Evolutionary conservation across 2,329 filamentous ascomycete genomes (phyloP), one percentile per base, ranked within the genome.

Genomic region (Setomelanomma holmii): DNA sequence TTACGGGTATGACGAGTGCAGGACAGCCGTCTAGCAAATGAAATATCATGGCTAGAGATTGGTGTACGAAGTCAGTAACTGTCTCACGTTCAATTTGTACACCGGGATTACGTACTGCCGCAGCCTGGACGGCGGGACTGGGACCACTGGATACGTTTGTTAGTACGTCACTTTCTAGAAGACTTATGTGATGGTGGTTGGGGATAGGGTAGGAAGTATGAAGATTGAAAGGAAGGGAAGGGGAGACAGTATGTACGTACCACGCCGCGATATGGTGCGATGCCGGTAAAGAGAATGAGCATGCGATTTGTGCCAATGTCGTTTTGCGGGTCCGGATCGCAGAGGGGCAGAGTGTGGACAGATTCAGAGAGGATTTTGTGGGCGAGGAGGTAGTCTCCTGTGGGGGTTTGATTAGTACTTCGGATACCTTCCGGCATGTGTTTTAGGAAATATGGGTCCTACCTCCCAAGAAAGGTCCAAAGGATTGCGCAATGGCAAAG

Each of bases 1-100:
- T 70, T 2, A 72, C 72, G 27, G 75, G 74, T 4, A 76, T 47
- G 5, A 76, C 67, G 45, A 76, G 61, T 3, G 72, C 66, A 12
- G 74, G 74, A 40, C 70, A 74, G 10, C 74, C 72, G 56, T 70
- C 61, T 12, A 74, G 55, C 14, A 76, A 61, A 56, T 76, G 73
- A 59, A 75, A 74, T 53, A 67, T 63, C 5, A 76, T 60, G 4
- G 68, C 27, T 27, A 6, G 10, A 30, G 3, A 30, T 8, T 30
- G 27, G 14, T 8, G 5, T 6, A 4, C 5, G 5, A 30, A 6
- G 27, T 30, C 5, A 30, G 27, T 30, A 6, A 6, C 14, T 8
- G 10, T 30, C 27, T 4, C 5, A 30, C 14, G 27, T 30, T 3
- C 10, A 14, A 30, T 30, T 2, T 30, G 5, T 30, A 30, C n/a